Evolutionary conservation across 164 flowering plant genomes (phyloP).

Genomic region (Protea cynaroides): DNA sequence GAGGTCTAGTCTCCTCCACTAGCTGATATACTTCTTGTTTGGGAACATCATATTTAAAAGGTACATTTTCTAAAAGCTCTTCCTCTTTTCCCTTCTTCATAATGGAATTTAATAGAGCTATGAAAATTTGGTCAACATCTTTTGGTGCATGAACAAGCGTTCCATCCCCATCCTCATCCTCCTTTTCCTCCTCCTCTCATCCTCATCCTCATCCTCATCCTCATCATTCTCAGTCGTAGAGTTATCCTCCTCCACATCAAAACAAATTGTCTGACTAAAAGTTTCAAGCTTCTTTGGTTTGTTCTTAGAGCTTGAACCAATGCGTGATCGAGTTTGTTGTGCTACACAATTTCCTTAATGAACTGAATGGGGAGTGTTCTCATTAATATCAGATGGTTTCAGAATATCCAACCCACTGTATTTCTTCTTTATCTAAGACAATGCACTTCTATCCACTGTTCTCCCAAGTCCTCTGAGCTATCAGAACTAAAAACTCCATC

Average conservation of each 20-base stretch:
- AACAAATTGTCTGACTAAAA: slow-evolving; percentile 9
- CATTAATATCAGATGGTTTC: too few relatives aligned
- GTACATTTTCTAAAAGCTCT: slow-evolving; percentile 11
- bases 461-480: too few relatives aligned
- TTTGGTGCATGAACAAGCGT: slow-evolving; percentile 12
- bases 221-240: not conserved
- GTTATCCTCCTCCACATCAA: slow-evolving; percentile 8
- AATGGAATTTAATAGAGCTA: slow-evolving; percentile 36
- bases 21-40: slow-evolving; percentile 1
- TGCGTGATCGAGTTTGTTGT: not conserved
- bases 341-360: not conserved
- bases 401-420: too few relatives aligned
- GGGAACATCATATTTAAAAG: not conserved
- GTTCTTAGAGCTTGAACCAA: not conserved
- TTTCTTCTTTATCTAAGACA: not conserved
- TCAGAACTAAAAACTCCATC: not conserved
- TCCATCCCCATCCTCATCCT: too few relatives aligned
- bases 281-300: slow-evolving; percentile 13
- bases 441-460: too few relatives aligned
- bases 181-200: too few relatives aligned
- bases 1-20: slow-evolving; percentile 10
- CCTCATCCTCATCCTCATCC: not conserved
- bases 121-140: slow-evolving; percentile 4
- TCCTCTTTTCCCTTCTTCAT: slow-evolving; percentile 19
- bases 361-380: too few relatives aligned